Percentiles rank a stretch among this genome's conserved stretches.
Evolutionary conservation across 2,329 filamentous ascomycete genomes (phyloP).

Genomic region (Ophiostoma quercus): DNA sequence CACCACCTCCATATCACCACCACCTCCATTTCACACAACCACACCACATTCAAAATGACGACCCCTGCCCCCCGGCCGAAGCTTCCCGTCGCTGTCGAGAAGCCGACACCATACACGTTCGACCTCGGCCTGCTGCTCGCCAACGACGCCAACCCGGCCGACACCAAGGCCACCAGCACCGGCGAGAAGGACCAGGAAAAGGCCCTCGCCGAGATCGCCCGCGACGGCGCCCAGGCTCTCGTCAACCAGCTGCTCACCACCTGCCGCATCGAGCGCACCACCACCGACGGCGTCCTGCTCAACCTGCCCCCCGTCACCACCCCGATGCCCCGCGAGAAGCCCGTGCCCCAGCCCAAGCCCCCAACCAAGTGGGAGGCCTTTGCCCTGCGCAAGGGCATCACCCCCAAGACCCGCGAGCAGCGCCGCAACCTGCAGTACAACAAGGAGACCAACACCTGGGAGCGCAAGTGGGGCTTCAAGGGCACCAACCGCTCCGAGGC

Average conservation of each 20-base stretch:
- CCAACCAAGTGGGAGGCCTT: constrained; percentile 96
- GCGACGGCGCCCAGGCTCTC: constrained; percentile 84
- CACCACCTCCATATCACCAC: background rate
- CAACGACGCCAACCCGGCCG: constrained; percentile 76
- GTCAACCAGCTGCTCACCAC: constrained; percentile 92
- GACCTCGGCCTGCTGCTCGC: constrained; percentile 84
- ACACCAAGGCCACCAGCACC: constrained; percentile 45
- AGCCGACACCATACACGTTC: constrained; percentile 86
- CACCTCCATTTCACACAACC: background rate
- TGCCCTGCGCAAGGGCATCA: constrained; percentile 94
- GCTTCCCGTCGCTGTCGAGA: constrained; percentile 62
- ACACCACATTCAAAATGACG: constrained; percentile 21
- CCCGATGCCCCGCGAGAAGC: constrained; percentile 82
- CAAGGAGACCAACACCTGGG: constrained; percentile 79
- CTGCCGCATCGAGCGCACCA: constrained; percentile 68
- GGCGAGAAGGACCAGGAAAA: constrained; percentile 44
- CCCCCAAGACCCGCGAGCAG: constrained; percentile 75
- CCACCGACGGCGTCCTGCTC: constrained; percentile 65
- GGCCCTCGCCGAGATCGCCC: constrained; percentile 66
- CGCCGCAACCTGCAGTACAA: constrained; percentile 73
- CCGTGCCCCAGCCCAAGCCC: constrained; percentile 71
- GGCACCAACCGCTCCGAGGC: constrained; percentile 70
- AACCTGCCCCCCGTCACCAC: constrained; percentile 67
- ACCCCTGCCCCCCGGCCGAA: constrained; percentile 37
- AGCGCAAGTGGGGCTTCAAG: constrained; percentile 91